Conservation (phyloP, 345 rosid species). For the Linum usitatissimum region DNA sequence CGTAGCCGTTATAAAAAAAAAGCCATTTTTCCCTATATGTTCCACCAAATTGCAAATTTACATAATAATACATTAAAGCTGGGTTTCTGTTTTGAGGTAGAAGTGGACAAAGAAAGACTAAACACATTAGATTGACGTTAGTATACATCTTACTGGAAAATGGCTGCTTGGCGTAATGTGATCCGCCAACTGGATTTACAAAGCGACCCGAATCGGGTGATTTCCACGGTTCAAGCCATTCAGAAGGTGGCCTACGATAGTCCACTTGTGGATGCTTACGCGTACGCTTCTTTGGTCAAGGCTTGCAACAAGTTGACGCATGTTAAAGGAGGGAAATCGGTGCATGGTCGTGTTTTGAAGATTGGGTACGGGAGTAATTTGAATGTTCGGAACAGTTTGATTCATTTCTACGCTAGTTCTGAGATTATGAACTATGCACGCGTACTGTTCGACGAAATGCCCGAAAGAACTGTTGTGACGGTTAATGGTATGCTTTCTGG, state of each 20-base stretch:
- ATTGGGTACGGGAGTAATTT: slow-evolving; percentile 11
- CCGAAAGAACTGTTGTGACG: slow-evolving; percentile 16
- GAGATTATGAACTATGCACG: slow-evolving; percentile 12
- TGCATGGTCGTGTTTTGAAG: slow-evolving; percentile 15
- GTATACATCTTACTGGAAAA: neutral
- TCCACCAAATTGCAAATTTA: no score
- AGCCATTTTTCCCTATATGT: no score
- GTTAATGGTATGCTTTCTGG: slow-evolving; percentile 21
- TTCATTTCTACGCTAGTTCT: slow-evolving; percentile 11
- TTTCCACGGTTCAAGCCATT: slow-evolving; percentile 3
- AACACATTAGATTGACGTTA: no score
- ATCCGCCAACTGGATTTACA: neutral
- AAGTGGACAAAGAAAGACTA: no score
- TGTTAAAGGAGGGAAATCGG: slow-evolving; percentile 9
- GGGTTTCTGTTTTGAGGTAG: no score
- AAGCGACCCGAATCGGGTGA: slow-evolving; percentile 5
- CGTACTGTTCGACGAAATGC: slow-evolving; percentile 18
- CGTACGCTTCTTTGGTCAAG: slow-evolving; percentile 17
- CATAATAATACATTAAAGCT: no score
- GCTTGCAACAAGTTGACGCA: slow-evolving; percentile 13
- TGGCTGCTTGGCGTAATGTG: neutral
- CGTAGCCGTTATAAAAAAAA: no score
- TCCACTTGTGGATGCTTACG: slow-evolving; percentile 7
- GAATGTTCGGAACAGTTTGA: slow-evolving; percentile 14
- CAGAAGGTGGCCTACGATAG: neutral